phyloP scores from a whole-genome alignment of 78 protist species.

The Fonticula alba region DNA sequence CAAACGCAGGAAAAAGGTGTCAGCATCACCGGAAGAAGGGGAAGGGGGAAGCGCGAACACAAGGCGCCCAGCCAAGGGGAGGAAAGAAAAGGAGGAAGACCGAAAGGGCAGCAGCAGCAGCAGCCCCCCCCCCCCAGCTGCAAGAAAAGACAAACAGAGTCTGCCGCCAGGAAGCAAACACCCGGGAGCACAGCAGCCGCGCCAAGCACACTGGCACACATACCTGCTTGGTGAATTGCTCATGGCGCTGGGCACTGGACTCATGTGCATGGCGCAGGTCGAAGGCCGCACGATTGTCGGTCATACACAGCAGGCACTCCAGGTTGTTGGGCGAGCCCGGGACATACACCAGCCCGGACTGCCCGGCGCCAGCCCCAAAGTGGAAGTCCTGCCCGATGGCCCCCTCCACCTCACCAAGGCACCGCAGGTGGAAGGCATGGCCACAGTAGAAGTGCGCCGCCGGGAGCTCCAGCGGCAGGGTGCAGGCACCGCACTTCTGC shows the following conservation, averaged over 20 bases:
- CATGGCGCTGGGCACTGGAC: conserved; percentile 50
- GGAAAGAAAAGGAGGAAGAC: not conserved
- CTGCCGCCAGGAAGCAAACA: too few species aligned
- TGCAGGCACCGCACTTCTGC: conserved; percentile 47
- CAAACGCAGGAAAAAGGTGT: not conserved
- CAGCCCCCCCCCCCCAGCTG: not conserved
- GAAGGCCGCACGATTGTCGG: conserved; percentile 34
- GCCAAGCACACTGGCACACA: not conserved
- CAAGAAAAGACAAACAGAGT: not conserved
- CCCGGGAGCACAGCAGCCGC: too few species aligned
- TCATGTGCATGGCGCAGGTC: conserved; percentile 38
- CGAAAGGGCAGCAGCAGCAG: not conserved
- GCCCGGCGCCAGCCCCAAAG: too few species aligned
- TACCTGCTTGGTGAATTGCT: conserved; percentile 56
- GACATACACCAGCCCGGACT: too few species aligned
- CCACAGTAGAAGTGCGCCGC: conserved; percentile 72
- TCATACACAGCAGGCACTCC: conserved; percentile 48
- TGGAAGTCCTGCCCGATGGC: too few species aligned
- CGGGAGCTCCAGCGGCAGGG: conserved; percentile 60
- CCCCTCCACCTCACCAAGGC: conserved; percentile 24
- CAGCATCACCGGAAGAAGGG: too few species aligned
- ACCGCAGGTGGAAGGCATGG: conserved; percentile 67
- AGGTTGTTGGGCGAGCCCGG: too few species aligned
- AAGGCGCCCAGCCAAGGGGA: too few species aligned
- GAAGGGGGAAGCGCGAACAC: too few species aligned